Evolutionary conservation across 352 stramenopile genomes (phyloP).

Genomic region (Globisporangium recalcitrans): DNA sequence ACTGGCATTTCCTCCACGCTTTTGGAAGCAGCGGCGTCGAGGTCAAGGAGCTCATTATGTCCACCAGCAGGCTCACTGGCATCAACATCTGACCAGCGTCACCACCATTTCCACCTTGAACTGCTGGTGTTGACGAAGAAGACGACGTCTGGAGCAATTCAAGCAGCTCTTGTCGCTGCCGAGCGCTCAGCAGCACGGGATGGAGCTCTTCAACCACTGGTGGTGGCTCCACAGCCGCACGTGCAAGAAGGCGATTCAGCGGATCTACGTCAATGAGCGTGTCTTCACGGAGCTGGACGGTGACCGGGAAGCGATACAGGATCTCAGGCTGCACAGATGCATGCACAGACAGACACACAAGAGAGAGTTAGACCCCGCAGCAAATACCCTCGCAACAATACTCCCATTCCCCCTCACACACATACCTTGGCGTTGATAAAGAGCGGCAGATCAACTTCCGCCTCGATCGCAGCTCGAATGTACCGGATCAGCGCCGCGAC

Average conservation of each 20-base stretch:
- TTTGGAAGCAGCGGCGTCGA: slow-evolving; percentile 32
- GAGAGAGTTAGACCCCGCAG: too few relatives aligned
- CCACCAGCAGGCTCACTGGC: slow-evolving; percentile 27
- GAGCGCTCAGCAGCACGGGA: slow-evolving; percentile 37
- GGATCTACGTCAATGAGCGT: slow-evolving; percentile 39
- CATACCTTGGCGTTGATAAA: slow-evolving; percentile 58
- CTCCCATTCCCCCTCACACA: background rate
- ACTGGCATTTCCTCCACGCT: slow-evolving; percentile 32
- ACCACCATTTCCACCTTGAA: slow-evolving; percentile 16
- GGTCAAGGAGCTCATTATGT: slow-evolving; percentile 27
- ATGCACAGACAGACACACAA: background rate
- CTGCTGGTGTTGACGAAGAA: background rate
- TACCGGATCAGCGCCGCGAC: slow-evolving; percentile 42
- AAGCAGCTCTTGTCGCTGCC: slow-evolving; percentile 28
- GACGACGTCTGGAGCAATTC: slow-evolving; percentile 14
- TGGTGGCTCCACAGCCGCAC: slow-evolving; percentile 22
- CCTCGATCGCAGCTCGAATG: slow-evolving; percentile 48
- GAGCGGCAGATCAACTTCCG: slow-evolving; percentile 50
- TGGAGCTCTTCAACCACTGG: slow-evolving; percentile 43
- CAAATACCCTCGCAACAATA: slow-evolving; percentile 4
- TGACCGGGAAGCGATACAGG: slow-evolving; percentile 51
- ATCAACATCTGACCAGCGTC: slow-evolving; percentile 4
- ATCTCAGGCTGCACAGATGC: slow-evolving; percentile 34
- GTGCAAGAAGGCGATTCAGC: slow-evolving; percentile 31
- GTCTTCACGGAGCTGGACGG: slow-evolving; percentile 51